phyloP scores from a whole-genome alignment of 1,139 yeast genomes.

The Scheffersomyces segobiensis region DNA sequence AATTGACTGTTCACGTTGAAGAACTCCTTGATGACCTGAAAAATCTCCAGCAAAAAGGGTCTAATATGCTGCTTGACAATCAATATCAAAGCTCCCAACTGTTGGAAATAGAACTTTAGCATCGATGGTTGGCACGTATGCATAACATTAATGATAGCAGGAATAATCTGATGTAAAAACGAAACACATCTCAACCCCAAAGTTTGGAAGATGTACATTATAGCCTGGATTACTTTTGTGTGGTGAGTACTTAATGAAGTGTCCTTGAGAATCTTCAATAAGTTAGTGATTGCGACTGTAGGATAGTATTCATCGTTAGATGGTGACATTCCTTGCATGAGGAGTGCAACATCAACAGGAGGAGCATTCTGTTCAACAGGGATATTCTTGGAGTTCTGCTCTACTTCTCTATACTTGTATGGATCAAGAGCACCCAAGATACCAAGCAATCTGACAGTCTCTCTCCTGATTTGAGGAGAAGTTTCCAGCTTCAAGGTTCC shows the following conservation, averaged over 20 bases:
- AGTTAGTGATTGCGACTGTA: constrained; percentile 85
- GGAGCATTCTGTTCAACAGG: constrained; percentile 84
- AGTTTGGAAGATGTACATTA: constrained; percentile 86
- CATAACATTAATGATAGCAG: constrained; percentile 86
- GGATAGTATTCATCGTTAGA: constrained; percentile 93
- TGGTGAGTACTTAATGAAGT: constrained; percentile 84
- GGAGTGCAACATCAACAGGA: constrained; percentile 82
- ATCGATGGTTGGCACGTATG: constrained; percentile 77
- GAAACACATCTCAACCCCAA: constrained; percentile 87
- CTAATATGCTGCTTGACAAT: constrained; percentile 91
- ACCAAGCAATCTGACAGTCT: constrained; percentile 85
- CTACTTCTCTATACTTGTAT: constrained; percentile 89
- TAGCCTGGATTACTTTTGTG: constrained; percentile 87
- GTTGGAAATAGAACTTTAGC: constrained; percentile 89
- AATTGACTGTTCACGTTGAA: constrained; percentile 54
- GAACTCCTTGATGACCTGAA: constrained; percentile 72
- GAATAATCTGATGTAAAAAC: constrained; percentile 81
- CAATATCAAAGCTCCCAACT: constrained; percentile 72
- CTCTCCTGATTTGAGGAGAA: constrained; percentile 72
- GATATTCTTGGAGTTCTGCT: constrained; percentile 60
- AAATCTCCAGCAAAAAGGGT: constrained; percentile 77
- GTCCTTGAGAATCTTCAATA: constrained; percentile 82
- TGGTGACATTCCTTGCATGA: constrained; percentile 95
- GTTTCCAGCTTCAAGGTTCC: constrained; percentile 80
- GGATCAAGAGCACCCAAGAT: constrained; percentile 97